Evolutionary conservation across 2,329 filamentous ascomycete genomes (phyloP), one percentile per base, ranked within the genome.

Genomic region (Diaporthe nobilis): DNA sequence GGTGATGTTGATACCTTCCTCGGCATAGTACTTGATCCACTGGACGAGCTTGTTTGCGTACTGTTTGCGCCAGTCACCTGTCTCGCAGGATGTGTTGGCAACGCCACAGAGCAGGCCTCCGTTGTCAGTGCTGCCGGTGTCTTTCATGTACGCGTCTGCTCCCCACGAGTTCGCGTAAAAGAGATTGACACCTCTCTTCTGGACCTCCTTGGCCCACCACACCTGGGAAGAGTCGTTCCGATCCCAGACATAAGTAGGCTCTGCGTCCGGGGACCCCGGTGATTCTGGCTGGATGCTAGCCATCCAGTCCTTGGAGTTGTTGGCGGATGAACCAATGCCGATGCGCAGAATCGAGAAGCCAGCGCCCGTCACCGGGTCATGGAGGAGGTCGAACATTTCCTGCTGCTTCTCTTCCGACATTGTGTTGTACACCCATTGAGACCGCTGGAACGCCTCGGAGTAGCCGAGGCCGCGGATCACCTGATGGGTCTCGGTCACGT

Each of bases 341-440:
- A 84, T 84, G 31, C 83, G 81, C 13, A 84, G 77, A 34, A 85
- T 84, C 2, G 82, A 82, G 77, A 84, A 83, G 10, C 82, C 83
- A 0, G 83, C 82, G 10, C 83, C 83, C 8, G 79, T 79, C 2
- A 80, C 82, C 3, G 80, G 83, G 73, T 83, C 84, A 77, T 83
- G 83, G 10, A 84, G 80, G 13, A 83, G 77, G 61, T 84, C 80
- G 34, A 84, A 77, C 10, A 84, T 79, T 75, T 83, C 78, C 37
- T 80, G 79, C 74, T 82, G 82, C 67, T 82, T 82, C 7, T 79
- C 79, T 47, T 82, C 79, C 39, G 81, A 77, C n/a, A 83, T 61
- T 5, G 55, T 72, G 60, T 75, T 72, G 55, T 75, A 75, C 25
- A 72, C 67, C 73, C 73, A 63, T 25, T 57, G 51, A 10, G 73